A percentile compares a stretch with the other conserved stretches of the same genome.
These are phyloP conservation scores for Luffa aegyptiaca DNA, from an alignment of 306 rosid genomes.

Conservation along the genomic window DNA sequence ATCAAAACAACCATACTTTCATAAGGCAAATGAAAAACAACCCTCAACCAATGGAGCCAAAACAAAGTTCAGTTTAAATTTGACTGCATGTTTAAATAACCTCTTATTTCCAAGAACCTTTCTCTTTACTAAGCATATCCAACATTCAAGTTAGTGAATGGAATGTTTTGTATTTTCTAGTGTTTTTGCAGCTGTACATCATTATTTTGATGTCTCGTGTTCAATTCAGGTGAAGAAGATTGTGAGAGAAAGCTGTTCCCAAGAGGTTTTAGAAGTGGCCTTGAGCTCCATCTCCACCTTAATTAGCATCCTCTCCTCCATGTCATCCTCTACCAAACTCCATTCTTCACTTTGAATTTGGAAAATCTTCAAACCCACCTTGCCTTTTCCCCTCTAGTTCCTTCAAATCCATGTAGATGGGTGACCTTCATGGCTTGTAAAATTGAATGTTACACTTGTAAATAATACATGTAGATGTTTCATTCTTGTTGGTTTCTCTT, in stretches of 20 bases:
- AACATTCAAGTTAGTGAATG: background rate
- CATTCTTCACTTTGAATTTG: conserved; percentile 10
- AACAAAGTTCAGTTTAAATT: background rate
- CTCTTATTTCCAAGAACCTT: background rate
- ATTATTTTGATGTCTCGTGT: background rate
- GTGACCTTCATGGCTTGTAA: background rate
- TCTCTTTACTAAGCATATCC: background rate
- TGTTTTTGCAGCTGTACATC: background rate
- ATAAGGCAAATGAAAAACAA: too few relatives aligned
- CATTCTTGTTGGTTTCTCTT: background rate
- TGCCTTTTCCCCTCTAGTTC: background rate
- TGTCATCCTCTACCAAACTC: background rate
- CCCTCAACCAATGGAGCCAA: background rate
- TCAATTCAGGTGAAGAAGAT: conserved; percentile 9
- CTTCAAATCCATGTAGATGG: background rate
- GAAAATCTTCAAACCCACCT: background rate
- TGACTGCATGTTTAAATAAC: background rate
- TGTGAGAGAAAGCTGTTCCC: conserved; percentile 11
- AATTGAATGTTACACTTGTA: background rate
- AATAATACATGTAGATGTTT: background rate
- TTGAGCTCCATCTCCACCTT: conserved; percentile 1
- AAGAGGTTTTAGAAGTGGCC: conserved; percentile 10
- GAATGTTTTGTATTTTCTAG: background rate
- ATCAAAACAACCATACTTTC: too few relatives aligned
- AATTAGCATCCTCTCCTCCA: background rate